These are phyloP conservation scores for Sequoia sempervirens DNA, from an alignment of 75 land plant species.

Conservation along the genomic window DNA sequence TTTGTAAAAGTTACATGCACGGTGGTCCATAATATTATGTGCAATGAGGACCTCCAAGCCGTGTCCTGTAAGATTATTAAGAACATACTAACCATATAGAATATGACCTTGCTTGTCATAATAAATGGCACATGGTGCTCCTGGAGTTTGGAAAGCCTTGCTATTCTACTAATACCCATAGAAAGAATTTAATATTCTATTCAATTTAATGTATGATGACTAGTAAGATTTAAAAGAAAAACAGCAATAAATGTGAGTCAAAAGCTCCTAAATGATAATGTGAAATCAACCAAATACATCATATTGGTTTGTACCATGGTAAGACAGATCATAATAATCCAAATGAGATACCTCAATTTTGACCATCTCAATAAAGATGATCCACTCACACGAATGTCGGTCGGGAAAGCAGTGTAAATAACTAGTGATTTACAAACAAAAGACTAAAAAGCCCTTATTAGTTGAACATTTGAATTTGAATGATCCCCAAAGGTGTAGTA, in stretches of 20 bases:
- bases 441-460: neutral
- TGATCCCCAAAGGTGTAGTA: neutral
- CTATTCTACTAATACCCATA: neutral
- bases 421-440: neutral
- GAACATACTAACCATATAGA: neutral
- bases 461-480: neutral
- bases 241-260: neutral
- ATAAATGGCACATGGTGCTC: neutral
- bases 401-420: neutral
- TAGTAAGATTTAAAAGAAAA: neutral
- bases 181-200: neutral
- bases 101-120: neutral
- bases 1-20: neutral
- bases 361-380: too few relatives aligned
- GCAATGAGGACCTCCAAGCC: neutral
- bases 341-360: neutral
- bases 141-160: neutral
- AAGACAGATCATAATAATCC: neutral
- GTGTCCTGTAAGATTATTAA: neutral
- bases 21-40: neutral
- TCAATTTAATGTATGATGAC: neutral
- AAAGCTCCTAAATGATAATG: neutral
- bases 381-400: neutral
- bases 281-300: neutral
- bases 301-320: neutral